Percentiles rank a stretch among this genome's conserved stretches.
Evolutionary conservation across 2,329 filamentous ascomycete species (phyloP).

Genomic region (Trichoderma atroviride): DNA sequence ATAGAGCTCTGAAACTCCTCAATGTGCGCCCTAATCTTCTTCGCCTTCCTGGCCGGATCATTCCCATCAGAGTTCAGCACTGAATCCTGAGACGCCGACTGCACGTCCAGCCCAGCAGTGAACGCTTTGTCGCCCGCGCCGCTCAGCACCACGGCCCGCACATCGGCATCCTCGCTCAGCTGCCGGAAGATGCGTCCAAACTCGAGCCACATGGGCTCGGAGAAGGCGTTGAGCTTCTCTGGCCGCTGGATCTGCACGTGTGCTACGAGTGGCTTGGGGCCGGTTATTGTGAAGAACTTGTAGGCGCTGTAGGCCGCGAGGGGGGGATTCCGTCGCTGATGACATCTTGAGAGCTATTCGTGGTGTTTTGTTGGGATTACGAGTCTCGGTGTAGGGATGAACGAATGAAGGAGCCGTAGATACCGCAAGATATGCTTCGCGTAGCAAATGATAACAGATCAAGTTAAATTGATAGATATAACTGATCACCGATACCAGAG

Average conservation of each 20-base stretch:
- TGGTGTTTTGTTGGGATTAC: not conserved
- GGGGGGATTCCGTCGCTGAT: conserved; percentile 28
- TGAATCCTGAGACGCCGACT: conserved; percentile 62
- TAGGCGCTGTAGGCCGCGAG: conserved; percentile 50
- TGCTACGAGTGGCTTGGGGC: conserved; percentile 72
- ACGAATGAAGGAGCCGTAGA: not conserved
- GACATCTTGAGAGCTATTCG: not conserved
- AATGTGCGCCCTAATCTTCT: conserved; percentile 67
- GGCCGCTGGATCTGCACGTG: conserved; percentile 91
- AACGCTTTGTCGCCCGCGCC: conserved; percentile 84
- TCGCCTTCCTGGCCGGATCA: conserved; percentile 68
- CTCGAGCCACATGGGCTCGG: conserved; percentile 83
- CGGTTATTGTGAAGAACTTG: conserved; percentile 73
- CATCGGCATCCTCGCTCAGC: conserved; percentile 70
- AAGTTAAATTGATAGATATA: not conserved
- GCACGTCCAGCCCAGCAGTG: conserved; percentile 82
- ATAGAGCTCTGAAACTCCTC: conserved; percentile 80
- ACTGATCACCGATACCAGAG: not conserved
- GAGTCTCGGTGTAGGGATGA: not conserved
- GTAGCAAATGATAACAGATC: not conserved
- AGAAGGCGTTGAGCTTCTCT: conserved; percentile 85
- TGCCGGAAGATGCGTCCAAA: conserved; percentile 70
- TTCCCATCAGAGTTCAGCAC: conserved; percentile 41
- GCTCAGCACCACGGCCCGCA: conserved; percentile 78
- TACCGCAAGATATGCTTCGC: not conserved